Evolutionary conservation across 805 yeast species (phyloP), one percentile per base, ranked within the genome.

Genomic region (Cyberlindnera amylophila): DNA sequence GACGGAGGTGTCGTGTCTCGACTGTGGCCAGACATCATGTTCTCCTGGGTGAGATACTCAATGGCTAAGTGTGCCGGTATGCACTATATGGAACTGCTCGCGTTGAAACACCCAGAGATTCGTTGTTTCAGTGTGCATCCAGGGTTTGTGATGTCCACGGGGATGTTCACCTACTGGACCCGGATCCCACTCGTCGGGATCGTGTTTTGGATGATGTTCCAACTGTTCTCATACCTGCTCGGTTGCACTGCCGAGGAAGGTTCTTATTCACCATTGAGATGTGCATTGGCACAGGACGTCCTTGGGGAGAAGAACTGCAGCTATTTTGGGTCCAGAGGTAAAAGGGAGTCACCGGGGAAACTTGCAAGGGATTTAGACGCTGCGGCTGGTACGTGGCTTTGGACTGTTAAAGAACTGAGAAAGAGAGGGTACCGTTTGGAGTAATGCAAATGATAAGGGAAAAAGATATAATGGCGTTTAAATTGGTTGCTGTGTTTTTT

Each of bases 111-210:
- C 57, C 93, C 95, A 0, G 71, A 77, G 15, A 69, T 86, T 9
- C 59, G 81, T 30, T 78, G 81, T 44, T 61, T 77, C 29, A 72
- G 87, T 2, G 85, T 86, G 3, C 90, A 86, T 54, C 96, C 96
- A 0, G 96, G 96, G 0, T 73, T 86, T 50, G 86, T 86, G n/a
- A 81, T 87, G 85, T 80, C 81, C 53, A 81, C 96, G 2, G 82
- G 82, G 51, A 61, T 83, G 36, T 84, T 83, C 58, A 70, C 82
- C 35, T 85, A 83, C 58, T 83, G 89, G 81, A 85, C 91, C 2
- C 65, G 87, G 42, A 65, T 83, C 13, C 95, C 95, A 0, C 65
- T 86, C 4, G 70, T 87, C n/a, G 96, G 96, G 0, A 70, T 79
- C 1, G 53, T 82, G 28, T 84, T 84, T 51, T 81, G 90, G 87